Evolutionary conservation across 495 filamentous ascomycete species (phyloP).

Genomic region (Bryoglossum gracile): DNA sequence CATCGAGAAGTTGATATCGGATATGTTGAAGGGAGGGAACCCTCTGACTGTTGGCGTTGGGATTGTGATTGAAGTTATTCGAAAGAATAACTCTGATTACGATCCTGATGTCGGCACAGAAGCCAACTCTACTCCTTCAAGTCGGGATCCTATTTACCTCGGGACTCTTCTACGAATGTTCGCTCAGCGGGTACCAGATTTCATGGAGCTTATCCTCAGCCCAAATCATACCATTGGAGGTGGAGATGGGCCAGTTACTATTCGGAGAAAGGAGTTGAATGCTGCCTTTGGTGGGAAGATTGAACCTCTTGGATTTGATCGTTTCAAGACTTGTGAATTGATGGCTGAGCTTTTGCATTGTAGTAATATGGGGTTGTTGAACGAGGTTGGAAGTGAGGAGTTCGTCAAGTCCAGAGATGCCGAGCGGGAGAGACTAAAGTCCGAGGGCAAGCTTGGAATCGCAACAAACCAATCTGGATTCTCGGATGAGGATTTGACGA

Average conservation of each 20-base stretch:
- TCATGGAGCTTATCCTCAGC: slow-evolving; percentile 81
- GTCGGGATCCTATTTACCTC: slow-evolving; percentile 92
- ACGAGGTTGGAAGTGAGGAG: slow-evolving; percentile 85
- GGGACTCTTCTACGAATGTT: slow-evolving; percentile 88
- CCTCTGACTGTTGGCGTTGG: slow-evolving; percentile 94
- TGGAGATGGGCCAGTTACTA: slow-evolving; percentile 49
- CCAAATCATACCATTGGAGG: slow-evolving; percentile 53
- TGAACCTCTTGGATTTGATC: slow-evolving; percentile 92
- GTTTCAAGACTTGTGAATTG: slow-evolving; percentile 98
- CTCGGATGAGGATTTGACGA: slow-evolving; percentile 38
- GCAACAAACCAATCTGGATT: slow-evolving; percentile 25
- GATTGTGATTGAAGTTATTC: slow-evolving; percentile 96
- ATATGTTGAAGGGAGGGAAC: slow-evolving; percentile 93
- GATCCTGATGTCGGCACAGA: slow-evolving; percentile 81
- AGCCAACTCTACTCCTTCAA: slow-evolving; percentile 68
- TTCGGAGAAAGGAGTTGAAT: slow-evolving; percentile 59
- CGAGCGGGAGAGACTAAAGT: slow-evolving; percentile 70
- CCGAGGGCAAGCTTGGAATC: slow-evolving; percentile 50
- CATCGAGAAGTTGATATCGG: slow-evolving; percentile 69
- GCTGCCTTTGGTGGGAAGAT: slow-evolving; percentile 86
- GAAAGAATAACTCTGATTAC: slow-evolving; percentile 99
- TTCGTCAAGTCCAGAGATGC: slow-evolving; percentile 74
- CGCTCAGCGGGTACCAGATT: slow-evolving; percentile 85
- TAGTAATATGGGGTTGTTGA: slow-evolving; percentile 97
- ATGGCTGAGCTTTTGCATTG: slow-evolving; percentile 98